A percentile compares a stretch with the other conserved stretches of the same genome.
These are phyloP conservation scores for Kwoniella dejecticola DNA, from an alignment of 768 basidiomycete species.

Conservation along the genomic window DNA sequence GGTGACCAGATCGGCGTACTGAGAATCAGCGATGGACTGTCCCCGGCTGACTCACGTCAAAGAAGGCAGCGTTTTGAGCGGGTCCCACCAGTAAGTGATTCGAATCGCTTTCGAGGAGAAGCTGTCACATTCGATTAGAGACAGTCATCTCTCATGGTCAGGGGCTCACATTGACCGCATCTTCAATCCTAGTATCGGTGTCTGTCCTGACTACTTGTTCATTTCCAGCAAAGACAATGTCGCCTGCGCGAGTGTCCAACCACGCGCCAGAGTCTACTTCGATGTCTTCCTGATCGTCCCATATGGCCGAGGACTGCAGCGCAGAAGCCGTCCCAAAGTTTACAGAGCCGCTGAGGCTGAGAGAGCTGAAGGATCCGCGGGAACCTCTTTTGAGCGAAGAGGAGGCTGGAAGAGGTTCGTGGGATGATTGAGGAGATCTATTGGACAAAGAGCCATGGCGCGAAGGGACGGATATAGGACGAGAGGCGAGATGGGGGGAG, in stretches of 20 bases:
- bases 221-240: conserved; percentile 1
- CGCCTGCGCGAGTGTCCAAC: conserved; percentile 23
- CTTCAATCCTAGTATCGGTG: conserved; percentile 31
- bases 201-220: conserved; percentile 15
- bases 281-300: conserved; percentile 1
- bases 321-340: conserved; percentile 1
- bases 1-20: conserved; percentile 46
- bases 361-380: conserved; percentile 19
- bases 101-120: conserved; percentile 25
- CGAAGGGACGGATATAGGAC: conserved; percentile 20
- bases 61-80: conserved; percentile 23
- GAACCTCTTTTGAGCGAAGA: conserved; percentile 16
- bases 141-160: background rate
- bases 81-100: conserved; percentile 22
- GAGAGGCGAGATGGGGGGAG: conserved; percentile 11
- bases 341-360: conserved; percentile 21
- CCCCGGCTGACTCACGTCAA: conserved; percentile 32
- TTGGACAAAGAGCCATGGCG: conserved; percentile 21
- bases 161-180: conserved; percentile 39
- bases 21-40: background rate
- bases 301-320: background rate
- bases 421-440: background rate
- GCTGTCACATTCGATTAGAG: conserved; percentile 23
- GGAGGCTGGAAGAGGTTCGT: conserved; percentile 14
- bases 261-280: conserved; percentile 23